Conservation (phyloP, 192 early-diverging fungal species). For the Backusella sp. region DNA sequence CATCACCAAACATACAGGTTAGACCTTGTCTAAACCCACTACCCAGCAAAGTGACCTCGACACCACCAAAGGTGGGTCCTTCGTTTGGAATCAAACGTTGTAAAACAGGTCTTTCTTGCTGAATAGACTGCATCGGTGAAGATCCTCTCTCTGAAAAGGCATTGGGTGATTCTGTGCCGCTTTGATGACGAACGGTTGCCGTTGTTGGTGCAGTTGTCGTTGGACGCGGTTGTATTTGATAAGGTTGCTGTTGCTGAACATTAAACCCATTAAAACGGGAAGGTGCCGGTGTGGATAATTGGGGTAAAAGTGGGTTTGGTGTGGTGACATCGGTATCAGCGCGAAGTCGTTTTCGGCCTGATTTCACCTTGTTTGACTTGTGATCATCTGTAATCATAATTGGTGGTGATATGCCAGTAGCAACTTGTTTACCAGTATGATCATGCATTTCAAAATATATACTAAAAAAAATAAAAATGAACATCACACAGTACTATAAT, state of each 20-base stretch:
- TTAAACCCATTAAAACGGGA: neutral
- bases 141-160: neutral
- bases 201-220: neutral
- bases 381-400: conserved; percentile 99
- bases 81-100: conserved; percentile 70
- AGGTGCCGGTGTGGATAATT: neutral
- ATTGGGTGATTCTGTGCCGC: neutral
- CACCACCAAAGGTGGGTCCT: conserved; percentile 77
- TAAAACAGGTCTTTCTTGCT: conserved; percentile 10
- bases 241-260: neutral
- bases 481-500: neutral
- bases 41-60: conserved; percentile 72
- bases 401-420: conserved; percentile 85
- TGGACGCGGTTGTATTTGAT: conserved; percentile 2
- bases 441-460: conserved; percentile 84
- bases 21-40: conserved; percentile 70
- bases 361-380: conserved; percentile 76
- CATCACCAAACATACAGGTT: conserved; percentile 71
- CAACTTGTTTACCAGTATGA: conserved; percentile 62
- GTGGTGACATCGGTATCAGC: conserved; percentile 20
- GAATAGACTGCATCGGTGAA: neutral
- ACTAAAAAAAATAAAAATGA: conserved; percentile 14
- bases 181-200: neutral
- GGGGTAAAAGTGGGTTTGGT: neutral
- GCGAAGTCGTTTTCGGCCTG: conserved; percentile 27